Percentiles rank a stretch among this genome's conserved stretches.
These are phyloP conservation scores for Globisporangium rhizosaccharum DNA, from an alignment of 352 stramenopile species.

Conservation along the genomic window DNA sequence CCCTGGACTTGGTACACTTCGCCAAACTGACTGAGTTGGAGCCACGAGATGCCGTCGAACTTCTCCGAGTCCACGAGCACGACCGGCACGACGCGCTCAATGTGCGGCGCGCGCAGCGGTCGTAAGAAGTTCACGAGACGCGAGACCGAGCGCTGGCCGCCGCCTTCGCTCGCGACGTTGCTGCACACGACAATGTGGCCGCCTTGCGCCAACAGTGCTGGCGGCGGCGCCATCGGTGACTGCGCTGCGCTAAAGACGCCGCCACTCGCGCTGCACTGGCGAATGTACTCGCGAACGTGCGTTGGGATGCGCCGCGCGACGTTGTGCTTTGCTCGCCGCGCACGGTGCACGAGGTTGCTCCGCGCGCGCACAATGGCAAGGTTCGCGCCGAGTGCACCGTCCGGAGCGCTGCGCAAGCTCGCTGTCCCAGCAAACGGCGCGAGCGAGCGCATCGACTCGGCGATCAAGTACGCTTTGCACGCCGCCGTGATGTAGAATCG, in stretches of 20 bases:
- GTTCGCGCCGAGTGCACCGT: conserved; percentile 21
- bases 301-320: conserved; percentile 63
- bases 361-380: conserved; percentile 27
- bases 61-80: conserved; percentile 68
- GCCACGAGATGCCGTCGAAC: conserved; percentile 66
- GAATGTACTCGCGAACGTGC: conserved; percentile 56
- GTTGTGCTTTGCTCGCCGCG: conserved; percentile 61
- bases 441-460: conserved; percentile 57
- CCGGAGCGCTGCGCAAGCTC: conserved; percentile 10
- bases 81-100: conserved; percentile 57
- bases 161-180: conserved; percentile 60
- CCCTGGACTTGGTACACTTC: conserved; percentile 79
- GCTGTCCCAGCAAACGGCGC: conserved; percentile 29
- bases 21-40: conserved; percentile 56
- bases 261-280: conserved; percentile 25
- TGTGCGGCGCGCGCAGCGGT: conserved; percentile 63
- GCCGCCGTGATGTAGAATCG: conserved; percentile 39
- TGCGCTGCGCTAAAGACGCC: conserved; percentile 18
- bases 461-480: conserved; percentile 74
- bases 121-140: conserved; percentile 73
- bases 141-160: conserved; percentile 47
- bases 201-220: conserved; percentile 32
- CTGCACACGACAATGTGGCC: conserved; percentile 83
- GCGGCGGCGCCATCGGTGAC: conserved; percentile 34
- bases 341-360: conserved; percentile 39